Base-by-base conservation (phyloP, 2,329 filamentous ascomycete genomes). In the Sarocladium kiliense region DNA sequence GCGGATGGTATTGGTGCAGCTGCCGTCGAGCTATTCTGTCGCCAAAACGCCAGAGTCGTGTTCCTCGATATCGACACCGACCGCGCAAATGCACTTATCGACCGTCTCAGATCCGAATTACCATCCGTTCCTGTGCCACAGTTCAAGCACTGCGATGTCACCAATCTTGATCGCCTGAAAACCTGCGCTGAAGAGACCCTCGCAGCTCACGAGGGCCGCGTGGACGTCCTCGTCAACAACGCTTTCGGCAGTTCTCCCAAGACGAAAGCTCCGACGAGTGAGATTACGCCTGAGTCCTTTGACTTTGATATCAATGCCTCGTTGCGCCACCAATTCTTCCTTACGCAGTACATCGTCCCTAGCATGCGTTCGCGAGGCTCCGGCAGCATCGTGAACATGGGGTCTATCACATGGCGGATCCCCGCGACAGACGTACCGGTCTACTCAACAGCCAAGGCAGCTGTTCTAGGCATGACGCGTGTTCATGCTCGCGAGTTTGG, bases 161-260 rank as follows among this genome's bases (percentile, higher is more conserved):
- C 69, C 6, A 61, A 75, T 54, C 56, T 77, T 3, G 58, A 63
- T 1, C 54, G 60, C 36, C 60, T 76, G 4, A 62, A 67, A 37
- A 57, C 64, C 1, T 69, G 66, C 16, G 69, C 73, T 1, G 63
- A 65, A 14, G 60, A 62, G n/a, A 66, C 68, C 2, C 55, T 74
- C 1, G 14, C 12, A 25, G 58, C 61, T 2, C 55, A 63, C 2
- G 59, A 66, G 32, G 60, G 60, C 0, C 53, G 26, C 62, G 79
- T 95, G 63, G 88, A 95, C 69, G 87, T 94, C 60, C 73, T 95
- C 53, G 74, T 96, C 74, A 94, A 95, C 77, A 95, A 94, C 68
- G 90, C 91, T 18, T 90, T 88, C 0, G 58, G 57, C 0, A 61
- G 58, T 3, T 60, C 59, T 18, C 59, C 59, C 21, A 54, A 47